Percentiles rank a stretch among this genome's conserved stretches.
Evolutionary conservation across 768 basidiomycete species (phyloP).

Genomic region (Suillus subalutaceus): DNA sequence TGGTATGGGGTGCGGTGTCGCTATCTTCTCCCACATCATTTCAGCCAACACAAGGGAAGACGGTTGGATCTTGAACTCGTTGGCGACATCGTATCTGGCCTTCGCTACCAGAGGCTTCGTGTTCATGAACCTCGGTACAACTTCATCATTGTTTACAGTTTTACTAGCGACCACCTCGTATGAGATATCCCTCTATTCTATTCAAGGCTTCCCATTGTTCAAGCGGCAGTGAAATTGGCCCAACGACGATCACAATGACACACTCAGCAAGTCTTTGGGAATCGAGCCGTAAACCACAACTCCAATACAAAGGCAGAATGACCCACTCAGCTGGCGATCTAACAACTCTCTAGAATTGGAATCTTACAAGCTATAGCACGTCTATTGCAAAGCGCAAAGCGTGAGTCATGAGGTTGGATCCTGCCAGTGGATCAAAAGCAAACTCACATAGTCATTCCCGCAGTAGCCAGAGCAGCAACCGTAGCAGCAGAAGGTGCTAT

Average conservation of each 20-base stretch:
- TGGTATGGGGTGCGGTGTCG: constrained; percentile 76
- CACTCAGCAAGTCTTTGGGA: neutral
- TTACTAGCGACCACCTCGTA: constrained; percentile 68
- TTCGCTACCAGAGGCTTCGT: constrained; percentile 76
- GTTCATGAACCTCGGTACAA: constrained; percentile 85
- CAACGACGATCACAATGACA: too few relatives aligned
- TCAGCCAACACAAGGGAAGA: constrained; percentile 51
- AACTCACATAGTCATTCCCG: too few relatives aligned
- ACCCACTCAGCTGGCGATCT: neutral
- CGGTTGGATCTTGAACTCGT: constrained; percentile 74
- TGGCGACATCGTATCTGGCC: constrained; percentile 77
- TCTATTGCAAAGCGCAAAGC: neutral
- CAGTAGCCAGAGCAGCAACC: too few relatives aligned
- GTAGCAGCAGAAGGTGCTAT: too few relatives aligned
- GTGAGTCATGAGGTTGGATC: neutral
- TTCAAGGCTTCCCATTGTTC: too few relatives aligned
- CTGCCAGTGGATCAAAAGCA: too few relatives aligned
- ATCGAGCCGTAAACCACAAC: too few relatives aligned
- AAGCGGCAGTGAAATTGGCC: too few relatives aligned
- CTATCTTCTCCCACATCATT: constrained; percentile 8
- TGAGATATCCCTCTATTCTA: too few relatives aligned
- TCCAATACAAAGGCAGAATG: neutral
- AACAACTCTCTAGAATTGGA: too few relatives aligned
- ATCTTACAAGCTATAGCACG: neutral
- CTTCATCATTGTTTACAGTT: constrained; percentile 76